Percentiles rank a stretch among this genome's conserved stretches.
phyloP scores from a whole-genome alignment of 2,329 filamentous ascomycete species.

The Didymellaceae sp. region DNA sequence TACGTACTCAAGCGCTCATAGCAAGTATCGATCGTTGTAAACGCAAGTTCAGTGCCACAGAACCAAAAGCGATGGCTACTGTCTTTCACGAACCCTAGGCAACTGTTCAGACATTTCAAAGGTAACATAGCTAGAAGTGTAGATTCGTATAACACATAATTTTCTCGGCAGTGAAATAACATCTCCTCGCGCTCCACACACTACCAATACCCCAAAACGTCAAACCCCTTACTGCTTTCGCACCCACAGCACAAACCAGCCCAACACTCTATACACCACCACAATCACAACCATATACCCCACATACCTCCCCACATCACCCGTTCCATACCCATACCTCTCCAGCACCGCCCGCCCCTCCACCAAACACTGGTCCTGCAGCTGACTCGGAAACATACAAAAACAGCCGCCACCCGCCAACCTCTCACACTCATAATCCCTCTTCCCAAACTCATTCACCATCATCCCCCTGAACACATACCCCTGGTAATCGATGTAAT shows the following conservation, averaged over 20 bases:
- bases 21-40: too few species aligned
- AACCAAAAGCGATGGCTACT: too few species aligned
- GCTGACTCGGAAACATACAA: slow-evolving; percentile 73
- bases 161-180: too few species aligned
- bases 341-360: slow-evolving; percentile 72
- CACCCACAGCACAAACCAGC: slow-evolving; percentile 65
- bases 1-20: too few species aligned
- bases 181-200: too few species aligned
- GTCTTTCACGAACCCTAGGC: too few species aligned
- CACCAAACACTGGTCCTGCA: slow-evolving; percentile 71
- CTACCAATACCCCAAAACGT: too few species aligned
- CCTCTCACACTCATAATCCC: slow-evolving; percentile 67
- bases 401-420: slow-evolving; percentile 54
- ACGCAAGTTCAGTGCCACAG: too few species aligned
- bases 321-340: slow-evolving; percentile 71
- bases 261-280: slow-evolving; percentile 72
- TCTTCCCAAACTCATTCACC: slow-evolving; percentile 79
- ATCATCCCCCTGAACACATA: slow-evolving; percentile 94
- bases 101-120: too few species aligned
- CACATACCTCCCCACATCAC: slow-evolving; percentile 70
- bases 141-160: too few species aligned
- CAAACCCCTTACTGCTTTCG: not conserved
- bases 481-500: slow-evolving; percentile 85
- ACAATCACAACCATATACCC: slow-evolving; percentile 82
- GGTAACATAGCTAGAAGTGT: too few species aligned